phyloP scores from a whole-genome alignment of 331 rosid genomes.

The Cydonia oblonga region DNA sequence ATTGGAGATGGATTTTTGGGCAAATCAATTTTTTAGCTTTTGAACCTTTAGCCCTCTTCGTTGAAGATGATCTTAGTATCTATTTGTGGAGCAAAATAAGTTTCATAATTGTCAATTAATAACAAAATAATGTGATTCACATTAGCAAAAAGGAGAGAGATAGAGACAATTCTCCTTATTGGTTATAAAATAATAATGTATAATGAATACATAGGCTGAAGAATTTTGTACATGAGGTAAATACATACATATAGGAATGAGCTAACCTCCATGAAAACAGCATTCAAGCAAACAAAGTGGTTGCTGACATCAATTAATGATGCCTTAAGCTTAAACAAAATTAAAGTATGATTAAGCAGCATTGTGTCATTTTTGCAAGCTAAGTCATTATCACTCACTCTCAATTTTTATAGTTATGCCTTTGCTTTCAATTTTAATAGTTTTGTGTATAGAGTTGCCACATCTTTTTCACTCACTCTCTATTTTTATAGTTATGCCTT shows the following conservation, averaged over 20 bases:
- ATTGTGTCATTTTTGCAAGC: slow-evolving; percentile 65
- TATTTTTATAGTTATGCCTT: slow-evolving; percentile 20
- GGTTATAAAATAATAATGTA: neutral
- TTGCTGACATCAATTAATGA: slow-evolving; percentile 33
- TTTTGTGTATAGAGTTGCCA: slow-evolving; percentile 9
- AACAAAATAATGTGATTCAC: no score
- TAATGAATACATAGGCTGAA: neutral
- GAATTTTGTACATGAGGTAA: neutral
- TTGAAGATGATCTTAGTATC: no score
- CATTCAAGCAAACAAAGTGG: slow-evolving; percentile 39
- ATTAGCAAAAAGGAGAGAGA: no score
- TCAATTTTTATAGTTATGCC: no score
- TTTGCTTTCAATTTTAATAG: no score
- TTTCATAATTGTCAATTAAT: neutral
- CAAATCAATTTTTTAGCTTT: no score
- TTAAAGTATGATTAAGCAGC: slow-evolving; percentile 16
- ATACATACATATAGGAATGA: slow-evolving; percentile 4
- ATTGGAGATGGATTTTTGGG: no score
- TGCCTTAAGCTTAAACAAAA: slow-evolving; percentile 21
- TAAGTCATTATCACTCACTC: slow-evolving; percentile 23
- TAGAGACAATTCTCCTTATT: no score
- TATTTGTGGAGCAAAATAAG: neutral
- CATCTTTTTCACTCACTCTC: slow-evolving; percentile 52
- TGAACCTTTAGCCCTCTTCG: no score
- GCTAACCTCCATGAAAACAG: slow-evolving; percentile 46